A percentile compares a stretch with the other conserved stretches of the same genome.
phyloP scores from a whole-genome alignment of 2,329 filamentous ascomycete genomes.

The Dothideomycetes sp. region DNA sequence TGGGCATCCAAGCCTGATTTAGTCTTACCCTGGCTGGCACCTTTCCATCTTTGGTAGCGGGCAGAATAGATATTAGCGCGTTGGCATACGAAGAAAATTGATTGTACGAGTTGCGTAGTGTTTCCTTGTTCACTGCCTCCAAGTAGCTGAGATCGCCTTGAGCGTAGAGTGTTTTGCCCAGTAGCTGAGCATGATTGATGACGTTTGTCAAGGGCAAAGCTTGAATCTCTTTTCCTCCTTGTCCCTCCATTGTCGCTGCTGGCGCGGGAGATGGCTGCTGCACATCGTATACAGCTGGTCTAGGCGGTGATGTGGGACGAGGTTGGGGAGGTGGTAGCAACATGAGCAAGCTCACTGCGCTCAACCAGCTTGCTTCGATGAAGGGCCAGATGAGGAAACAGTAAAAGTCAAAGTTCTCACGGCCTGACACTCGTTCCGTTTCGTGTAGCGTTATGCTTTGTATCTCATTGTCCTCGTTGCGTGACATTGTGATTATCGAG shows the following conservation, averaged over 20 bases:
- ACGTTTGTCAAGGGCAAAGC: slow-evolving; percentile 73
- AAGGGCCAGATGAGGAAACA: slow-evolving; percentile 99
- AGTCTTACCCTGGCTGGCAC: slow-evolving; percentile 54
- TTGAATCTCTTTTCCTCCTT: slow-evolving; percentile 31
- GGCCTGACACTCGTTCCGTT: slow-evolving; percentile 62
- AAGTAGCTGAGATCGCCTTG: slow-evolving; percentile 96
- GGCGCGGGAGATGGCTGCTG: too few relatives aligned
- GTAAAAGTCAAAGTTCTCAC: slow-evolving; percentile 97
- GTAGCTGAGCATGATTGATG: slow-evolving; percentile 62
- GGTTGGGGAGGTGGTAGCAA: slow-evolving; percentile 56
- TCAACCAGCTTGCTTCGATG: slow-evolving; percentile 88
- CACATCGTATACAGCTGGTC: neutral
- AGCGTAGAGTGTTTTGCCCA: slow-evolving; percentile 94
- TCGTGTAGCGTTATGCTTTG: slow-evolving; percentile 62
- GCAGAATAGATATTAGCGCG: slow-evolving; percentile 62
- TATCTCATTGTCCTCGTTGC: slow-evolving; percentile 45
- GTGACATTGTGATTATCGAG: slow-evolving; percentile 58
- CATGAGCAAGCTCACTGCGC: slow-evolving; percentile 77
- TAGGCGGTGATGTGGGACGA: neutral
- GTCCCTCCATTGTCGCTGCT: slow-evolving; percentile 29
- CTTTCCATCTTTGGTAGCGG: slow-evolving; percentile 55
- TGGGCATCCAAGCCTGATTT: slow-evolving; percentile 43
- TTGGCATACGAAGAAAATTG: slow-evolving; percentile 68
- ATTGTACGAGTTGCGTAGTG: slow-evolving; percentile 82
- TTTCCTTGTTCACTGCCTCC: slow-evolving; percentile 97